phyloP scores from a whole-genome alignment of 139 green algal species.

The Coelastrella sp. region DNA sequence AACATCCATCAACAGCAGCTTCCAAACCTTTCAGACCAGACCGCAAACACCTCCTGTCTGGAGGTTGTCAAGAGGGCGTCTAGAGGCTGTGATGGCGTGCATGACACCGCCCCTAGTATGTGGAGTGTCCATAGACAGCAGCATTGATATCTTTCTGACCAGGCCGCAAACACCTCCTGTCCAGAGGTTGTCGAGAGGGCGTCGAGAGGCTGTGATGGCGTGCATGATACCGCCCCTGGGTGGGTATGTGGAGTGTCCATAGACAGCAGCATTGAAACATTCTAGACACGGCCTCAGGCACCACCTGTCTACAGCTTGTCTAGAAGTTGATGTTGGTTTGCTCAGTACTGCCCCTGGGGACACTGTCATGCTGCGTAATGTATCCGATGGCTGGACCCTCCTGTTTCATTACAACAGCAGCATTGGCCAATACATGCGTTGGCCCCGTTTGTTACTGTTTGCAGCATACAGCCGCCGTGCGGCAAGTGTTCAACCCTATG shows the following conservation, averaged over 20 bases:
- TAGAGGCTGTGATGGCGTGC: too few relatives aligned
- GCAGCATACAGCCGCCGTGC: slow-evolving; percentile 77
- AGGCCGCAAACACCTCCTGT: neutral
- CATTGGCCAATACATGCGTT: neutral
- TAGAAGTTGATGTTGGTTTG: too few relatives aligned
- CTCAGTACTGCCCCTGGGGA: neutral
- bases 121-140: too few relatives aligned
- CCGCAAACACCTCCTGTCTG: neutral
- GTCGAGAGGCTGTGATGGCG: too few relatives aligned
- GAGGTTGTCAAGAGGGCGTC: neutral
- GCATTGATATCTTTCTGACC: neutral
- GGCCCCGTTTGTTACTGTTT: slow-evolving; percentile 45
- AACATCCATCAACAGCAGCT: neutral
- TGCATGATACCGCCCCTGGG: too few relatives aligned
- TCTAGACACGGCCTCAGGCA: too few relatives aligned
- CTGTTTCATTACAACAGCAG: neutral
- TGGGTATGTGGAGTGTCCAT: too few relatives aligned
- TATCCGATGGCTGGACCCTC: too few relatives aligned
- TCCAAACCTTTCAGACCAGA: neutral
- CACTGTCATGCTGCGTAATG: neutral
- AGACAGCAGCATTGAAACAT: too few relatives aligned
- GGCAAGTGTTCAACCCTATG: slow-evolving; percentile 80
- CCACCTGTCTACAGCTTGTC: too few relatives aligned
- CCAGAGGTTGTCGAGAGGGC: neutral
- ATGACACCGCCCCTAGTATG: too few relatives aligned